Conservation (phyloP, 148 eudicot species). For the Fagopyrum esculentum region DNA sequence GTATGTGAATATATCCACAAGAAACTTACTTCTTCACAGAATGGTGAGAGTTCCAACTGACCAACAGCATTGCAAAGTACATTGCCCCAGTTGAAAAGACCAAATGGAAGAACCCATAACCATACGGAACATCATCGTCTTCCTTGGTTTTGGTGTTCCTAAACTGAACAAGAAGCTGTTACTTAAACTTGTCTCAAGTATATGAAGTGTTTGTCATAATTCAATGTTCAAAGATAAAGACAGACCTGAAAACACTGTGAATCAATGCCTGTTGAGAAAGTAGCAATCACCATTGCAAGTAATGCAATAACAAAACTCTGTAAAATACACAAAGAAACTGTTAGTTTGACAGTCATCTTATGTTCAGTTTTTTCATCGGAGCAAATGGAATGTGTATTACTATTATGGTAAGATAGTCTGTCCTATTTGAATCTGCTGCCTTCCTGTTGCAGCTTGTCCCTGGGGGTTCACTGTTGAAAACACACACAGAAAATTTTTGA, state of each 20-base stretch:
- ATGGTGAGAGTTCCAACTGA: conserved; percentile 82
- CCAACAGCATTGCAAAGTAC: conserved; percentile 83
- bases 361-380: neutral
- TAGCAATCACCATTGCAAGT: conserved; percentile 74
- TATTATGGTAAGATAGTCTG: conserved; percentile 75
- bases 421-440: conserved; percentile 37
- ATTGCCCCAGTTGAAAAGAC: conserved; percentile 84
- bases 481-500: neutral
- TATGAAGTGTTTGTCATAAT: neutral
- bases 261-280: conserved; percentile 86
- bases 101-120: conserved; percentile 83
- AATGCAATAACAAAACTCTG: conserved; percentile 82
- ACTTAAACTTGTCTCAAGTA: neutral
- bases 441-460: conserved; percentile 56
- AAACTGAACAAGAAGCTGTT: conserved; percentile 37
- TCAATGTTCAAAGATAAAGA: neutral
- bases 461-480: conserved; percentile 61
- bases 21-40: conserved; percentile 51
- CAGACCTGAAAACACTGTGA: conserved; percentile 83
- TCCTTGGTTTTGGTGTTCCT: conserved; percentile 38
- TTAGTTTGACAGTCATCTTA: neutral
- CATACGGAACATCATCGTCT: conserved; percentile 73
- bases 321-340: neutral
- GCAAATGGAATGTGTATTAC: conserved; percentile 29
- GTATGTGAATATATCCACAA: neutral